These are phyloP conservation scores for Mortierella sp. DNA, from an alignment of 371 early-diverging fungal genomes.

Conservation along the genomic window DNA sequence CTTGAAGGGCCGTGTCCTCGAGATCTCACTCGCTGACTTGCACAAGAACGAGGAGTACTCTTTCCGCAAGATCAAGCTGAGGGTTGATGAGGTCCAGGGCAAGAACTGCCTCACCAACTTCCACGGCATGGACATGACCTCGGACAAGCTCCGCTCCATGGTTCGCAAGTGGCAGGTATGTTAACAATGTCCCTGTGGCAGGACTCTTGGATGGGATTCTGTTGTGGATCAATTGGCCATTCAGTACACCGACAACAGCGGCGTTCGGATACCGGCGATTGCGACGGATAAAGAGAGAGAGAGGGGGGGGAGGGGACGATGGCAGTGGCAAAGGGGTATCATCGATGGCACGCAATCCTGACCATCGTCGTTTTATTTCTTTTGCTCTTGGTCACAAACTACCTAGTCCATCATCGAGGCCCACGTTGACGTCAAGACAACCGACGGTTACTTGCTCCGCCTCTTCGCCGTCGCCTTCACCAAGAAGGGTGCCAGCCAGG, in stretches of 20 bases:
- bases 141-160: constrained; percentile 99
- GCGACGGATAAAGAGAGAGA: too few species aligned
- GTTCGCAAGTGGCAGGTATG: constrained; percentile 99
- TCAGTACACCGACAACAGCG: too few species aligned
- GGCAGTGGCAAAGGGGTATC: too few species aligned
- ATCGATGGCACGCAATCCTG: too few species aligned
- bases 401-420: constrained; percentile 96
- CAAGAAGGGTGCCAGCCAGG: constrained; percentile 94
- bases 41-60: constrained; percentile 95
- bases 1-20: constrained; percentile 98
- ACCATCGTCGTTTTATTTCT: background rate
- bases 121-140: constrained; percentile 99
- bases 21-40: constrained; percentile 98
- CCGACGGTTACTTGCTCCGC: constrained; percentile 99
- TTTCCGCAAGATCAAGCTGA: constrained; percentile 99
- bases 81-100: constrained; percentile 98
- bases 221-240: too few species aligned
- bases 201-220: too few species aligned
- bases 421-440: constrained; percentile 98
- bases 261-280: too few species aligned
- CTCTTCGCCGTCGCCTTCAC: constrained; percentile 99
- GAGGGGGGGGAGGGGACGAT: too few species aligned
- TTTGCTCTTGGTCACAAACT: background rate
- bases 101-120: constrained; percentile 99
- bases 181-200: background rate